These are phyloP conservation scores for Pleurotus salmoneostramineus DNA, from an alignment of 768 basidiomycete species.

Conservation along the genomic window DNA sequence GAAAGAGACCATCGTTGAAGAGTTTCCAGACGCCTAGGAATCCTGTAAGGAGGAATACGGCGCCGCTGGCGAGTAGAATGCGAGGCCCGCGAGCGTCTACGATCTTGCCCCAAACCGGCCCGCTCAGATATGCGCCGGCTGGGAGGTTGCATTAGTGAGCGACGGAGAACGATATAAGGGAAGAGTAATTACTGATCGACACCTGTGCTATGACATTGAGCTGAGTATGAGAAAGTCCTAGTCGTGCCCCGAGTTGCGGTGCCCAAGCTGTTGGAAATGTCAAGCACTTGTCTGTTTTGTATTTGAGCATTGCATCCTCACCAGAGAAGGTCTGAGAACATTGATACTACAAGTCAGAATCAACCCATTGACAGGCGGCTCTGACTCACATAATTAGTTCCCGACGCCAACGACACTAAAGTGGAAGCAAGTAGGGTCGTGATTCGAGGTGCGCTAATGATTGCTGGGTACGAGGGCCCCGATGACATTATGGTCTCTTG, in stretches of 20 bases:
- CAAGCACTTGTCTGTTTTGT: neutral
- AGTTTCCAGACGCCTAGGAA: constrained; percentile 72
- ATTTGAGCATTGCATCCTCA: constrained; percentile 16
- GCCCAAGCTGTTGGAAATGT: constrained; percentile 66
- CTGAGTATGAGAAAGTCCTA: constrained; percentile 75
- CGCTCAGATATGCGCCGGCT: constrained; percentile 73
- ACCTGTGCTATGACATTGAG: constrained; percentile 77
- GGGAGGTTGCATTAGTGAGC: neutral
- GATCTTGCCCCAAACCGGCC: constrained; percentile 76
- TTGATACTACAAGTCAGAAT: neutral
- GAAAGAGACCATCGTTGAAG: constrained; percentile 51
- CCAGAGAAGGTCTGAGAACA: constrained; percentile 37
- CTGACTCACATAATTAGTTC: constrained; percentile 68
- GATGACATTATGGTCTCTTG: too few species aligned
- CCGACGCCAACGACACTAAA: constrained; percentile 57
- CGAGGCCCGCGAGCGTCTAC: constrained; percentile 76
- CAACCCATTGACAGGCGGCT: constrained; percentile 1
- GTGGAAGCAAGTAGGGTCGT: constrained; percentile 53
- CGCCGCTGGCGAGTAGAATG: constrained; percentile 57
- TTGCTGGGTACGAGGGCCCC: constrained; percentile 14
- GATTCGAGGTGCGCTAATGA: constrained; percentile 38
- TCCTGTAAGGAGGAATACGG: constrained; percentile 58
- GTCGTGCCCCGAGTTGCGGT: constrained; percentile 77
- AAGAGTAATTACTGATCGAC: constrained; percentile 52
- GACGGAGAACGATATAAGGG: neutral